A percentile compares a stretch with the other conserved stretches of the same genome.
Evolutionary conservation across 108 stramenopile species (phyloP).

Genomic region (Mayamaea pseudoterrestris): DNA sequence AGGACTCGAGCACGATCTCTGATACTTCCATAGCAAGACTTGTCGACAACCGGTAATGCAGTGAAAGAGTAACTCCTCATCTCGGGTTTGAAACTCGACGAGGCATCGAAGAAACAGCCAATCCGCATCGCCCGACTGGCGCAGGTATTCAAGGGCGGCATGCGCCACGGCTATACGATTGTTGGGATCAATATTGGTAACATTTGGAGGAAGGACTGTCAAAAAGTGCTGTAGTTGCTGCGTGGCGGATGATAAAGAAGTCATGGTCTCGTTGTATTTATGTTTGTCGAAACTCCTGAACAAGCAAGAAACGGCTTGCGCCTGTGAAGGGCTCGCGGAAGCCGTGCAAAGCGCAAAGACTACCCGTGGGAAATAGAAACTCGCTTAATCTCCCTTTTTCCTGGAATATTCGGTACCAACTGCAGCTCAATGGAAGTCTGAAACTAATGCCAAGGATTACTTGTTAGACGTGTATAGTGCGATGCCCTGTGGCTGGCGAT

Average conservation of each 20-base stretch:
- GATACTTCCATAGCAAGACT: slow-evolving; percentile 45
- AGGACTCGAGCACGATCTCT: slow-evolving; percentile 1
- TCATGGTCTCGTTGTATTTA: too few relatives aligned
- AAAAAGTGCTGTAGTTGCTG: slow-evolving; percentile 41
- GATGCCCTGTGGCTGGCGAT: too few relatives aligned
- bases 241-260: slow-evolving; percentile 16
- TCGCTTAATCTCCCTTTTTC: too few relatives aligned
- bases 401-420: too few relatives aligned
- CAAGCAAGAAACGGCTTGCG: too few relatives aligned
- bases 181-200: slow-evolving; percentile 1
- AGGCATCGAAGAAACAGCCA: slow-evolving; percentile 58
- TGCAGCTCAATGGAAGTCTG: too few relatives aligned
- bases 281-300: too few relatives aligned
- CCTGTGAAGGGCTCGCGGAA: too few relatives aligned
- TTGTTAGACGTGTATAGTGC: too few relatives aligned
- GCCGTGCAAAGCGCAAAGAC: too few relatives aligned
- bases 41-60: slow-evolving; percentile 65
- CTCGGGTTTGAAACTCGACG: slow-evolving; percentile 26
- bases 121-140: slow-evolving; percentile 51
- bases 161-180: slow-evolving; percentile 31
- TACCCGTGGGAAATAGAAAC: too few relatives aligned
- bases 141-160: slow-evolving; percentile 52
- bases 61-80: slow-evolving; percentile 66
- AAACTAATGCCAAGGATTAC: too few relatives aligned
- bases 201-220: slow-evolving; percentile 31